A percentile compares a stretch with the other conserved stretches of the same genome.
phyloP scores from a whole-genome alignment of 176 grass and related monocot genomes.

The Otatea glauca region DNA sequence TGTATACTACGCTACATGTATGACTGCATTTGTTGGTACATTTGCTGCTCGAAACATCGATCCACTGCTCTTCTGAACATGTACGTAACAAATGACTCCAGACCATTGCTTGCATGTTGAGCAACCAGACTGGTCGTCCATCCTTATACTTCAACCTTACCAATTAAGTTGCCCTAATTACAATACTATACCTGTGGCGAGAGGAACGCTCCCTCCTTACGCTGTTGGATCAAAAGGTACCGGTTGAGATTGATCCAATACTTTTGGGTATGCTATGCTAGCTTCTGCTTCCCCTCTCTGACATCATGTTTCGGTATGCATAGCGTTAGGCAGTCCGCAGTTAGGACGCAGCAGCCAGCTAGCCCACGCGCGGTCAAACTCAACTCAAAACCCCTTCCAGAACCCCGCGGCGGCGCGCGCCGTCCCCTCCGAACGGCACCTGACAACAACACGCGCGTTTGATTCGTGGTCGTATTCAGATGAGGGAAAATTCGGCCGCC shows the following conservation, averaged over 20 bases:
- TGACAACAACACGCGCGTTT: neutral
- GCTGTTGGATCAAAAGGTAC: neutral
- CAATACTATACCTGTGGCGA: neutral
- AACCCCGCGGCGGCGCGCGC: neutral
- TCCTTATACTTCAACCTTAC: neutral
- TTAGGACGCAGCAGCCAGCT: neutral
- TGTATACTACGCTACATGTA: too few relatives aligned
- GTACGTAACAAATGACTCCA: neutral
- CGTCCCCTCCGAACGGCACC: neutral
- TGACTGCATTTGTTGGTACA: neutral
- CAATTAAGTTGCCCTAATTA: neutral
- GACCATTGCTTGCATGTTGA: neutral
- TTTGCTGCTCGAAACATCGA: neutral
- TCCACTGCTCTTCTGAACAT: neutral
- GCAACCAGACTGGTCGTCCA: neutral
- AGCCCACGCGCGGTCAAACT: neutral
- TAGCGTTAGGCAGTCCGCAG: conserved; percentile 1
- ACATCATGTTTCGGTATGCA: conserved; percentile 29
- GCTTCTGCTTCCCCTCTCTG: neutral
- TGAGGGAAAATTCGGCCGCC: neutral
- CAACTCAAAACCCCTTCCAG: neutral
- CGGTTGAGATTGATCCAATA: neutral
- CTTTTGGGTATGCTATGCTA: neutral
- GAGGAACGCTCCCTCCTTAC: neutral
- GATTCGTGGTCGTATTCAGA: conserved; percentile 23